phyloP scores from a whole-genome alignment of 106 monocot genomes.

The Iris macrosiphon region DNA sequence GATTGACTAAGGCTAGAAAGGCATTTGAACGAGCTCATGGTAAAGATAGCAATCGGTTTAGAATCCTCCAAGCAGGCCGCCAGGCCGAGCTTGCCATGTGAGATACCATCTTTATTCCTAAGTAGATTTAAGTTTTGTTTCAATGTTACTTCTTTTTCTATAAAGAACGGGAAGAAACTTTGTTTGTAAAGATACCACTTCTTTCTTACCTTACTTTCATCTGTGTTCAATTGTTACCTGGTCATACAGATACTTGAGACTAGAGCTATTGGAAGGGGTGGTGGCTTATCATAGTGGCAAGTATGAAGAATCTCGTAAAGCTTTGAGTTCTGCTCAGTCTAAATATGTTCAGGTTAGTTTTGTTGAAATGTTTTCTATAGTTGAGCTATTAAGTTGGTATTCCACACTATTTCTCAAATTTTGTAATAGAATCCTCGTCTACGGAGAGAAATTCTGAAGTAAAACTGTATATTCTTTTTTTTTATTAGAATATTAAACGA shows the following conservation, averaged over 20 bases:
- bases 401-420: neutral
- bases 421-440: neutral
- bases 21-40: conserved; percentile 82
- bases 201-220: neutral
- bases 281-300: conserved; percentile 77
- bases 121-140: neutral
- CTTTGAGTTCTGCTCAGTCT: conserved; percentile 57
- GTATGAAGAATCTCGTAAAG: conserved; percentile 38
- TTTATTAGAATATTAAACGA: neutral
- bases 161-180: no score
- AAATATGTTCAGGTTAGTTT: conserved; percentile 64
- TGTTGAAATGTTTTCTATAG: neutral
- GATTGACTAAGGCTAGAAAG: conserved; percentile 64
- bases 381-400: neutral
- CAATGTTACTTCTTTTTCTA: neutral
- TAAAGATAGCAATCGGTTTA: conserved; percentile 62
- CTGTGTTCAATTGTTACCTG: neutral
- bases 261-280: conserved; percentile 89
- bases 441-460: no score
- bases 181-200: neutral
- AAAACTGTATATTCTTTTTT: no score
- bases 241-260: conserved; percentile 56
- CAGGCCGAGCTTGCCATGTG: conserved; percentile 75
- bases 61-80: conserved; percentile 60
- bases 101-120: conserved; percentile 16